Evolutionary conservation across 2,329 filamentous ascomycete species (phyloP), one percentile per base, ranked within the genome.

Genomic region (Ophiocordyceps polyrhachis-furcata): DNA sequence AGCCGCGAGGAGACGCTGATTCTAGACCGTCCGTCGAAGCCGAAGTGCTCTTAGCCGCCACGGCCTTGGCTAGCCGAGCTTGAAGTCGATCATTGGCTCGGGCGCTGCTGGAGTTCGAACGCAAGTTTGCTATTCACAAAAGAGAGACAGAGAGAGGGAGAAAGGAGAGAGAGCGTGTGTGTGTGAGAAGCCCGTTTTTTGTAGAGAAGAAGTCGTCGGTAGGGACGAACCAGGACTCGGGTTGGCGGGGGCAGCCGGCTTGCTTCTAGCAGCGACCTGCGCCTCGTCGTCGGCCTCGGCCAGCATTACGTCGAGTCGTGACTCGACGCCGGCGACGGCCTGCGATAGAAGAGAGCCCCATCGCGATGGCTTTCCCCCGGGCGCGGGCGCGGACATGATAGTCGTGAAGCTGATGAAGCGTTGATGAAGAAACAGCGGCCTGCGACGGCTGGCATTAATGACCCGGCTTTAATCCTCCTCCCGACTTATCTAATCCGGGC

Each of bases 261-360:
- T 19, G 31, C 40, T 21, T 37, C 44, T 37, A 11, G 38, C 21
- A 19, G 37, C 31, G 32, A n/a, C 28, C 28, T 21, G 44, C 9
- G 21, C 31, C 14, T 46, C 49, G 8, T 56, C 74, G 40, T 81
- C 77, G 45, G 84, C 79, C 52, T 95, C 88, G 45, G 86, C 79
- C 48, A 98, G 73, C 47, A 98, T 93, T 43, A 76, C 88, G 61
- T 98, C 91, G 48, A 98, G 74, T 40, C 84, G 79, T 48, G 88
- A 93, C 65, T 98, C 91, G 47, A 98, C 83, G 48, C 88, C 88
- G 45, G 88, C 87, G 48, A 96, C 86, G 50, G 89, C 88, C 62
- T 89, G 85, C 51, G 87, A 83, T 48, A 95, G 72, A 58, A 94
- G 81, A 29, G 77, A 78, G 41, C 81, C 82, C 83, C 83, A 87